Base-by-base conservation (phyloP, 441 rosid species). In the Melastoma candidum region DNA sequence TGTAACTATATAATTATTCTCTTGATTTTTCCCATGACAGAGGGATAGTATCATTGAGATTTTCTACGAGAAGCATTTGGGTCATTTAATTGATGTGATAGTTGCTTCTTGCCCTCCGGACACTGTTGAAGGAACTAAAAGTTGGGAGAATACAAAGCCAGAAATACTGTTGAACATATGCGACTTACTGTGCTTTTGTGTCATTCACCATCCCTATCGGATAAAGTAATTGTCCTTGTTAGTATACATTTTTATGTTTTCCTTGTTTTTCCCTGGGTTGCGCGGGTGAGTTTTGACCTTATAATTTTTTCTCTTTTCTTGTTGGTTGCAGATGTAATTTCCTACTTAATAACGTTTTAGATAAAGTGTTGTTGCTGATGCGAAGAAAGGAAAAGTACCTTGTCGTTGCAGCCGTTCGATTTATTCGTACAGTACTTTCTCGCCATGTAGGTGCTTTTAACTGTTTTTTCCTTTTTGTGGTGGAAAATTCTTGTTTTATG, bases 321-420 rank as follows among this genome's bases (percentile, higher is more conserved):
- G 53, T 54, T 72, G 44, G 65, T 65, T 77, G 71, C 83, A 87
- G 99, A 84, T 82, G 85, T 77, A 83, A 84, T 78, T 86, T 95
- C 83, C 85, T 95, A 58, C 95, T 87, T 56, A 77, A 83, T 62
- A 84, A 85, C 58, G 80, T 80, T 65, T 66, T 81, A 61, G 97
- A 95, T 73, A 85, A 90, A 75, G 90, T 90, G 66, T 67, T 95
- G 72, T 70, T 80, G 57, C 88, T 95, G 56, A 85, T 90, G 1
- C 83, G 49, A 64, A 86, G 99, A 70, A 84, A 78, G 74, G 99
- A 95, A 78, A 95, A 77, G 63, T 90, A 83, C 75, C 81, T 95
- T n/a, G 92, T 88, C 67, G 95, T 86, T 68, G 98, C 99, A 63
- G 95, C 98, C 39, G 73, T 95, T 61, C 92, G 98, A 27, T 85